Evolutionary conservation across 2,329 filamentous ascomycete genomes (phyloP).

Genomic region (Aspergillus sp.): DNA sequence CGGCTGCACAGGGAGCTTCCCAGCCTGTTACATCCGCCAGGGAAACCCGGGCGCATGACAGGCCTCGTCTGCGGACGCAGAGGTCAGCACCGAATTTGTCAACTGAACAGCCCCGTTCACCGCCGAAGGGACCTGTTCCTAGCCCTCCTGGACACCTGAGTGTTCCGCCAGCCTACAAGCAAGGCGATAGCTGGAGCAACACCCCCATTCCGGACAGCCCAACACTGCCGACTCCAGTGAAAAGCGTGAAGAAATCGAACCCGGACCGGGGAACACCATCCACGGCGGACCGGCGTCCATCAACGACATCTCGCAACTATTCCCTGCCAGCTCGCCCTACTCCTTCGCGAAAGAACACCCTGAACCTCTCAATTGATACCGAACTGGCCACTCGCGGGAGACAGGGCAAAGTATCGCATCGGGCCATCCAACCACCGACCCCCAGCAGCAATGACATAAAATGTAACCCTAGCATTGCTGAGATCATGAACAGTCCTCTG

Average conservation of each 20-base stretch:
- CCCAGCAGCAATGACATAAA: conserved; percentile 20
- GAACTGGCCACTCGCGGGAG: conserved; percentile 28
- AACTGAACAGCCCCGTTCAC: conserved; percentile 8
- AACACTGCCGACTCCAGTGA: conserved; percentile 21
- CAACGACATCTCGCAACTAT: conserved; percentile 7
- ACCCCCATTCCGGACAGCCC: conserved; percentile 29
- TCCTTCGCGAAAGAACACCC: conserved; percentile 30
- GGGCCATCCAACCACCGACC: conserved; percentile 31
- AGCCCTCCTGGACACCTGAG: conserved; percentile 18
- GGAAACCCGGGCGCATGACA: conserved; percentile 3
- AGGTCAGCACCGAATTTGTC: conserved; percentile 27
- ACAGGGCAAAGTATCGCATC: conserved; percentile 27
- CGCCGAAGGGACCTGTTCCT: conserved; percentile 8
- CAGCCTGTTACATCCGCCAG: conserved; percentile 2
- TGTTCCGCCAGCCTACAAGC: conserved; percentile 26
- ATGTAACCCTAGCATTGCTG: conserved; percentile 32
- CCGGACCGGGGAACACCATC: conserved; percentile 6
- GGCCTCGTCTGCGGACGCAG: conserved; percentile 18
- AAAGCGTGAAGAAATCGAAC: conserved; percentile 3
- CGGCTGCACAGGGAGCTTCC: conserved; percentile 11
- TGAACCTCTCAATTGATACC: conserved; percentile 36
- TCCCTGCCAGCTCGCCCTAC: conserved; percentile 13
- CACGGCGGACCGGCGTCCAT: conserved; percentile 7
- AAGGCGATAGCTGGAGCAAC: conserved; percentile 25
- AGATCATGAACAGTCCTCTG: conserved; percentile 37